These are phyloP conservation scores for Sphaerulina musiva DNA, from an alignment of 2,329 filamentous ascomycete genomes.

Conservation along the genomic window DNA sequence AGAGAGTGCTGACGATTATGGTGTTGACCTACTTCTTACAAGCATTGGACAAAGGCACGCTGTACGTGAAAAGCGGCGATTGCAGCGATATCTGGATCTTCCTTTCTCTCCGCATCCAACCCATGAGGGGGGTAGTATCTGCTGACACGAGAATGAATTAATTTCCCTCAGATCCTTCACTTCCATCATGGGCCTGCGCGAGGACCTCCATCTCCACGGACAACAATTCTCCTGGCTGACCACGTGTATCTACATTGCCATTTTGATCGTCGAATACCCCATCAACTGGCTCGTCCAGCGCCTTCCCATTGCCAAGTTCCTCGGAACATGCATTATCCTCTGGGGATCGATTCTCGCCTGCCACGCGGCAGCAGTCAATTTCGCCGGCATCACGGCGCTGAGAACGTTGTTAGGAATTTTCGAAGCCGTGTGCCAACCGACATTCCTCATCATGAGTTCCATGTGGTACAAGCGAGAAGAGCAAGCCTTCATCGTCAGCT, in stretches of 20 bases:
- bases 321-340: conserved; percentile 56
- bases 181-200: conserved; percentile 56
- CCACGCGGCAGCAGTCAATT: conserved; percentile 57
- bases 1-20: conserved; percentile 63
- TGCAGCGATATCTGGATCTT: too few species aligned
- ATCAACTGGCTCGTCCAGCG: conserved; percentile 58
- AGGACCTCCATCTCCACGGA: conserved; percentile 41
- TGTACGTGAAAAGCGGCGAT: conserved; percentile 28
- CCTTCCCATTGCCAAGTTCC: conserved; percentile 55
- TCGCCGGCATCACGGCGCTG: conserved; percentile 53
- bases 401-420: conserved; percentile 64
- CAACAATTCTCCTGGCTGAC: conserved; percentile 63
- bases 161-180: conserved; percentile 41
- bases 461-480: conserved; percentile 69
- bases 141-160: too few species aligned
- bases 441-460: conserved; percentile 59
- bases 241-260: conserved; percentile 67
- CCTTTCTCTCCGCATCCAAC: too few species aligned
- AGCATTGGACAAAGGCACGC: conserved; percentile 60
- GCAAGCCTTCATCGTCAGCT: conserved; percentile 60
- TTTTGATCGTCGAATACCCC: conserved; percentile 65
- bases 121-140: too few species aligned
- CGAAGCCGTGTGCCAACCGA: conserved; percentile 62
- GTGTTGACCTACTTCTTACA: conserved; percentile 67
- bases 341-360: conserved; percentile 58